Evolutionary conservation across 148 eudicot species (phyloP).

Genomic region (Selenicereus undatus): DNA sequence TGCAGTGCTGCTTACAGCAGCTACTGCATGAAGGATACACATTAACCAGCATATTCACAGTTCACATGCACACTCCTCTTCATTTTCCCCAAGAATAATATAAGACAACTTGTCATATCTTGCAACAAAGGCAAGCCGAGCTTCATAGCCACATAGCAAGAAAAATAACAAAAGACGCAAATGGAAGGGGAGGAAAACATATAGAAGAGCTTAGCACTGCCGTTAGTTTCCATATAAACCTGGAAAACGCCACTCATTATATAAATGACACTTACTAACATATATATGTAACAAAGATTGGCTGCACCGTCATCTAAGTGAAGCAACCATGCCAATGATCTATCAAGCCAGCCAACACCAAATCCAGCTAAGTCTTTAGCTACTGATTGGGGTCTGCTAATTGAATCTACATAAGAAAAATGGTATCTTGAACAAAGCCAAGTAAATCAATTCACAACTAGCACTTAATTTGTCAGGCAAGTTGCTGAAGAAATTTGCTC

Average conservation of each 20-base stretch:
- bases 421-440: background rate
- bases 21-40: background rate
- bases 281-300: background rate
- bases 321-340: background rate
- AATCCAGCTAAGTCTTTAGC: background rate
- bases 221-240: background rate
- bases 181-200: background rate
- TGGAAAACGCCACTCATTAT: background rate
- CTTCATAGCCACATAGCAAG: conserved; percentile 2
- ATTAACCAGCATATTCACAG: too few species aligned
- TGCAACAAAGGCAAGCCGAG: background rate
- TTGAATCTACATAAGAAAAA: background rate
- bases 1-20: background rate
- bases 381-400: background rate
- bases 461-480: background rate
- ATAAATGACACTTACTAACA: background rate
- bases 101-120: background rate
- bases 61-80: too few species aligned
- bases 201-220: background rate
- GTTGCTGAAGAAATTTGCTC: background rate
- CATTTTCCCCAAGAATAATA: background rate
- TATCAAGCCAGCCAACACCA: background rate
- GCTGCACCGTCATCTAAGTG: background rate
- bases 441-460: background rate
- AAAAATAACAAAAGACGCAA: background rate